Evolutionary conservation across 306 rosid species (phyloP).

Genomic region (Alnus glutinosa): DNA sequence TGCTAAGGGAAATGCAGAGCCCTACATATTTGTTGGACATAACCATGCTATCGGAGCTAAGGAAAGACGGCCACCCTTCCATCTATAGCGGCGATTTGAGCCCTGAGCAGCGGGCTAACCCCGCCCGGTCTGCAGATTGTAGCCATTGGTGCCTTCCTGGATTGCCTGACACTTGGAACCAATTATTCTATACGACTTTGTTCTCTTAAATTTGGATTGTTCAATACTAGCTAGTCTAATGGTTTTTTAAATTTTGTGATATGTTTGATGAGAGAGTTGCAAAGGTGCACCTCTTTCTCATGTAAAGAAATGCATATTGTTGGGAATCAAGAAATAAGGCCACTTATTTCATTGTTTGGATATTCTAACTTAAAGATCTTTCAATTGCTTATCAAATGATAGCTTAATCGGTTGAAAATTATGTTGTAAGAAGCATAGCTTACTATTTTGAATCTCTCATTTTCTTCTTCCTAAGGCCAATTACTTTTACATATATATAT

Average conservation of each 20-base stretch:
- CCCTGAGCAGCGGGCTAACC: slow-evolving; percentile 75
- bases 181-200: slow-evolving; percentile 66
- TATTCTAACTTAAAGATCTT: background rate
- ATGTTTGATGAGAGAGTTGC: slow-evolving; percentile 20
- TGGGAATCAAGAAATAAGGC: background rate
- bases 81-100: slow-evolving; percentile 83
- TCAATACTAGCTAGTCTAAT: slow-evolving; percentile 4
- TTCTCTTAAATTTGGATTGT: slow-evolving; percentile 37
- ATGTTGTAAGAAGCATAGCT: too few relatives aligned
- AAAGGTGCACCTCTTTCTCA: slow-evolving; percentile 30
- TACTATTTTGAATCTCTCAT: too few relatives aligned
- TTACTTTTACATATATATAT: too few relatives aligned
- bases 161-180: slow-evolving; percentile 92
- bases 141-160: slow-evolving; percentile 99
- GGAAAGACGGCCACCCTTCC: slow-evolving; percentile 92
- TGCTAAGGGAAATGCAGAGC: slow-evolving; percentile 63
- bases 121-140: slow-evolving; percentile 72
- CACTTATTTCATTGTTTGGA: background rate
- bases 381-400: background rate
- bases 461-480: too few relatives aligned
- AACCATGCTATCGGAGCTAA: slow-evolving; percentile 68
- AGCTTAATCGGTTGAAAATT: too few relatives aligned
- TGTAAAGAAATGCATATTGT: slow-evolving; percentile 28
- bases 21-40: slow-evolving; percentile 77
- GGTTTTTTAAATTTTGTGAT: background rate